Percentiles rank a stretch among this genome's conserved stretches.
Evolutionary conservation across 164 flowering plant species (phyloP).

Genomic region (Litsea cubeba): DNA sequence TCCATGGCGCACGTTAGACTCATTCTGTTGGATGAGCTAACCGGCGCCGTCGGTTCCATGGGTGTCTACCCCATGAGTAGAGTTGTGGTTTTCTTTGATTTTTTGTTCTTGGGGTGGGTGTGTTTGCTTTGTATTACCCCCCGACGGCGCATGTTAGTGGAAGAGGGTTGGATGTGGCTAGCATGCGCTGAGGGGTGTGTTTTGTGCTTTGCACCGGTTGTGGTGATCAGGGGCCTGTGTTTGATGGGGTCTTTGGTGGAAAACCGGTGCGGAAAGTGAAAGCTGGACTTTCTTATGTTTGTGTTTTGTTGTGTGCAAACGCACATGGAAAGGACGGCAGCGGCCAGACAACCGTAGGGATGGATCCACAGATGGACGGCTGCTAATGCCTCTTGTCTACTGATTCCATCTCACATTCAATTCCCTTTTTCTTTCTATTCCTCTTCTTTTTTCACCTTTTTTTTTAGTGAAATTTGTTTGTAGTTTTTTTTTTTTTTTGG

Average conservation of each 20-base stretch:
- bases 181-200: background rate
- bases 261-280: slow-evolving; percentile 30
- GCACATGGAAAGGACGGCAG: slow-evolving; percentile 26
- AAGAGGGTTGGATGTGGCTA: background rate
- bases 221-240: background rate
- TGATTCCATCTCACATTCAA: slow-evolving; percentile 59
- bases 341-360: slow-evolving; percentile 88
- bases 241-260: slow-evolving; percentile 8
- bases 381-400: slow-evolving; percentile 43
- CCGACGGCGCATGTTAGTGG: no score
- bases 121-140: no score
- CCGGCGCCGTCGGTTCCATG: no score
- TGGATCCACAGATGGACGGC: slow-evolving; percentile 64
- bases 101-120: background rate
- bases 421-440: background rate
- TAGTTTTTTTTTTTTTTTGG: no score
- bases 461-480: no score
- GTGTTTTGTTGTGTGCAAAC: background rate
- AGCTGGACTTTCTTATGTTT: slow-evolving; percentile 15
- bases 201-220: slow-evolving; percentile 13
- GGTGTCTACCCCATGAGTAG: no score
- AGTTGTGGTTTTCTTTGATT: no score
- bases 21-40: no score
- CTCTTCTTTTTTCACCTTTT: background rate
- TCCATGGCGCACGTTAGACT: background rate